A percentile compares a stretch with the other conserved stretches of the same genome.
phyloP scores from a whole-genome alignment of 768 basidiomycete species.

The Lactarius psammicola region DNA sequence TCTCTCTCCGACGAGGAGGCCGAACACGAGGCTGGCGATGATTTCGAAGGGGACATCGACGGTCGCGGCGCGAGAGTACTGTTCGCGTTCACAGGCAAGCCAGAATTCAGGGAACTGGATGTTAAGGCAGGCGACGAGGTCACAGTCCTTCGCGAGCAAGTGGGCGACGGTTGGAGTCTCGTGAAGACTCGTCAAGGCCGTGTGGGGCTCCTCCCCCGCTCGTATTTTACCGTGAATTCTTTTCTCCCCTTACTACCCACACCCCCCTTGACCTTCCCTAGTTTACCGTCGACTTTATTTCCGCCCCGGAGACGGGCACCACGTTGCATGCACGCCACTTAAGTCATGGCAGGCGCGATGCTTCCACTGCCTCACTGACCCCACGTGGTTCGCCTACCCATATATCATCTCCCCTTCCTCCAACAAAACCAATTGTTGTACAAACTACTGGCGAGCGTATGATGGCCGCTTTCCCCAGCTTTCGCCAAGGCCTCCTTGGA shows the following conservation, averaged over 20 bases:
- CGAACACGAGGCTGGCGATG: slow-evolving; percentile 29
- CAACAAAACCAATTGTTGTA: slow-evolving; percentile 47
- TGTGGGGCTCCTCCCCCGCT: slow-evolving; percentile 64
- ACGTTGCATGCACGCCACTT: slow-evolving; percentile 32
- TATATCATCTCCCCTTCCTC: slow-evolving; percentile 30
- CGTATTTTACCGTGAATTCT: slow-evolving; percentile 68
- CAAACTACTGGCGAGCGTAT: slow-evolving; percentile 71
- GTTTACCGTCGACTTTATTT: slow-evolving; percentile 65
- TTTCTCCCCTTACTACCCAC: slow-evolving; percentile 13
- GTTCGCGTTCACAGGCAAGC: slow-evolving; percentile 72
- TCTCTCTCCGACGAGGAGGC: slow-evolving; percentile 57
- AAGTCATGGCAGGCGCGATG: slow-evolving; percentile 35
- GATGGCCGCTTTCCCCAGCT: slow-evolving; percentile 54
- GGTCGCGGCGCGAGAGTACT: slow-evolving; percentile 62
- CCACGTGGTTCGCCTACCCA: slow-evolving; percentile 42
- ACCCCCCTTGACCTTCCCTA: slow-evolving; percentile 34
- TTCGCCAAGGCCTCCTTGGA: slow-evolving; percentile 67
- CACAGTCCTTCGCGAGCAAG: slow-evolving; percentile 66
- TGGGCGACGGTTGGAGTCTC: slow-evolving; percentile 80
- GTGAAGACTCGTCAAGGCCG: slow-evolving; percentile 52
- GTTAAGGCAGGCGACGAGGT: slow-evolving; percentile 70
- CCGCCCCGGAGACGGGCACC: slow-evolving; percentile 45
- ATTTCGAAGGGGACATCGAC: slow-evolving; percentile 37
- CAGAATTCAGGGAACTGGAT: slow-evolving; percentile 68
- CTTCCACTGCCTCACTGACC: slow-evolving; percentile 49